A percentile compares a stretch with the other conserved stretches of the same genome.
These are phyloP conservation scores for Trichaptum fuscoviolaceum DNA, from an alignment of 768 basidiomycete species.

Conservation along the genomic window DNA sequence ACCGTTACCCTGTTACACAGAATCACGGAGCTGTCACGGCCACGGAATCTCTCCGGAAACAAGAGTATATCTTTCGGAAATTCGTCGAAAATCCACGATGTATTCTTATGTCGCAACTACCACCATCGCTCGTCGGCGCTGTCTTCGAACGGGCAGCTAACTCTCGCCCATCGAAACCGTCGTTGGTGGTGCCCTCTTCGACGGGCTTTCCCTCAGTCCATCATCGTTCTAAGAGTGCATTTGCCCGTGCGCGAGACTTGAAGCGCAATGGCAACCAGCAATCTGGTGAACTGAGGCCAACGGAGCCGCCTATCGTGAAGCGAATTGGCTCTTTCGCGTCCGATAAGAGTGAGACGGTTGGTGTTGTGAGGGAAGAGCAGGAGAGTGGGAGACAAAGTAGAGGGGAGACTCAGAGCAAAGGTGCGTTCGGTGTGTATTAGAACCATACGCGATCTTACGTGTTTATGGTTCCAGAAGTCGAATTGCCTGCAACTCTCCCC, in stretches of 20 bases:
- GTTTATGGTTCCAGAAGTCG: slow-evolving; percentile 7
- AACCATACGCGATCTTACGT: slow-evolving; percentile 21
- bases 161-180: slow-evolving; percentile 19
- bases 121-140: slow-evolving; percentile 35
- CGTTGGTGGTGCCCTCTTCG: slow-evolving; percentile 18
- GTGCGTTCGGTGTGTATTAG: slow-evolving; percentile 41
- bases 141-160: slow-evolving; percentile 38
- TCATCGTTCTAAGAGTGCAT: slow-evolving; percentile 59
- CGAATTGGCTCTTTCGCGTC: slow-evolving; percentile 13
- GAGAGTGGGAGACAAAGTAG: slow-evolving; percentile 2
- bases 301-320: slow-evolving; percentile 17
- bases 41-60: background rate
- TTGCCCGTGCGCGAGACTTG: slow-evolving; percentile 25
- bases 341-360: slow-evolving; percentile 7
- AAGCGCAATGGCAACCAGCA: slow-evolving; percentile 14
- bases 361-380: slow-evolving; percentile 3
- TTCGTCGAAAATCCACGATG: background rate
- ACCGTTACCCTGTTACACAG: background rate
- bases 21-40: background rate
- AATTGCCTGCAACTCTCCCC: slow-evolving; percentile 21
- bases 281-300: slow-evolving; percentile 8
- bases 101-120: slow-evolving; percentile 1
- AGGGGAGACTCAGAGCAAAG: slow-evolving; percentile 2
- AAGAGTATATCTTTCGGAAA: background rate
- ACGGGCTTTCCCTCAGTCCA: slow-evolving; percentile 60